Conservation (phyloP, 306 rosid genomes). For the Glycine tomentella region DNA sequence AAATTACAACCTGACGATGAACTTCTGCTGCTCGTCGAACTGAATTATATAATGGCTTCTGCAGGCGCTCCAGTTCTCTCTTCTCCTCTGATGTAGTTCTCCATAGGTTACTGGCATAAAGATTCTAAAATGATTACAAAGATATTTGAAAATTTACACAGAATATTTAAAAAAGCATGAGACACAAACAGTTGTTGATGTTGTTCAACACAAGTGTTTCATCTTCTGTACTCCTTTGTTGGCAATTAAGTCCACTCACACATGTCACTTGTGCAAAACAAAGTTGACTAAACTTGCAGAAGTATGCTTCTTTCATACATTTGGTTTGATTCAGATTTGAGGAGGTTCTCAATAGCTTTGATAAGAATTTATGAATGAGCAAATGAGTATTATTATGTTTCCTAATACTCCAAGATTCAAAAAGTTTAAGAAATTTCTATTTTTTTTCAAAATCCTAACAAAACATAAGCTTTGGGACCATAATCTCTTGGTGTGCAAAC, state of each 20-base stretch:
- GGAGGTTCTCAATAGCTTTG: not conserved
- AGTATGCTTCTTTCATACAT: constrained; percentile 6
- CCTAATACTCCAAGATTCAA: not conserved
- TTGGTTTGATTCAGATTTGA: constrained; percentile 33
- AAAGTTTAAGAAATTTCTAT: not conserved
- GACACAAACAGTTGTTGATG: not conserved
- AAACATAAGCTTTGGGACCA: constrained; percentile 29
- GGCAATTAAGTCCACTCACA: constrained; percentile 22
- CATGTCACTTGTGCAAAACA: constrained; percentile 23
- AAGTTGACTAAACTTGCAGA: not conserved
- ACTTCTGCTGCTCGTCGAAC: constrained; percentile 98
- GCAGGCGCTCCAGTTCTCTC: constrained; percentile 97
- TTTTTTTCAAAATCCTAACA: not conserved
- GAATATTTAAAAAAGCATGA: no score
- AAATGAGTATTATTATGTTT: not conserved
- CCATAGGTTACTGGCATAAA: constrained; percentile 78
- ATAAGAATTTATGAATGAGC: not conserved
- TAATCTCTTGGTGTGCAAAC: constrained; percentile 8
- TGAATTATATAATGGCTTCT: constrained; percentile 89
- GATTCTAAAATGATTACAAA: constrained; percentile 21
- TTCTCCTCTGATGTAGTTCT: constrained; percentile 96
- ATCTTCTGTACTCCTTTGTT: constrained; percentile 11
- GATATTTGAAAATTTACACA: constrained; percentile 2
- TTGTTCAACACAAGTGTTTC: constrained; percentile 30
- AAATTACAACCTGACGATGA: constrained; percentile 90